These are phyloP conservation scores for Umbellularia californica DNA, from an alignment of 164 flowering plant species.

Conservation along the genomic window DNA sequence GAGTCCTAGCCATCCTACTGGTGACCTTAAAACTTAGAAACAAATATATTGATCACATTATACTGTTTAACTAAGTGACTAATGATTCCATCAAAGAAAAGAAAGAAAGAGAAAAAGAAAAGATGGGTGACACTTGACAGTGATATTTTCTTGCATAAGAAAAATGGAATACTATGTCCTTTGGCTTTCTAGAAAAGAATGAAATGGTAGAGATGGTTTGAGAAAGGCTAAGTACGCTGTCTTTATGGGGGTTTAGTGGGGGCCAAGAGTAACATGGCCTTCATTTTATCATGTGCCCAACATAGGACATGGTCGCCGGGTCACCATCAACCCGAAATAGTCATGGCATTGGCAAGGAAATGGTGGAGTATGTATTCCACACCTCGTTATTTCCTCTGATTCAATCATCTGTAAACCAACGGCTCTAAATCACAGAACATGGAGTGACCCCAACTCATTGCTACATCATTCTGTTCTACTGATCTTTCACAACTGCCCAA, in stretches of 20 bases:
- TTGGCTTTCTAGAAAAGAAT: background rate
- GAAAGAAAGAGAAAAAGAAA: too few species aligned
- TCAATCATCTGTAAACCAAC: background rate
- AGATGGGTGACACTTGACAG: too few species aligned
- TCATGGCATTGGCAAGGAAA: background rate
- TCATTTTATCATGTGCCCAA: conserved; percentile 8
- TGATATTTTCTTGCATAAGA: too few species aligned
- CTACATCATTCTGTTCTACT: background rate
- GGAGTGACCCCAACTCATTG: background rate
- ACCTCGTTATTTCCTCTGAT: background rate
- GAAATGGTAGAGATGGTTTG: conserved; percentile 4
- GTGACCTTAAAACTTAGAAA: too few species aligned
- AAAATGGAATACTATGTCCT: background rate
- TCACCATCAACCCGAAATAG: conserved; percentile 1
- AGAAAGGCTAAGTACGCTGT: conserved; percentile 2
- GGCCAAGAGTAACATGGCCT: conserved; percentile 7
- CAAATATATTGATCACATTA: too few species aligned
- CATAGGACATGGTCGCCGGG: conserved; percentile 2
- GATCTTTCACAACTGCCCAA: background rate
- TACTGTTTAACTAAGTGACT: too few species aligned
- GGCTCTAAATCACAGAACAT: conserved; percentile 11
- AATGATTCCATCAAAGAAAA: too few species aligned
- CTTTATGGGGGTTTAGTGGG: background rate
- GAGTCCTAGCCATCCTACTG: too few species aligned
- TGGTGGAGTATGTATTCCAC: background rate